Percentiles rank a stretch among this genome's conserved stretches.
Evolutionary conservation across 345 rosid genomes (phyloP).

Genomic region (Aquilaria malaccensis): DNA sequence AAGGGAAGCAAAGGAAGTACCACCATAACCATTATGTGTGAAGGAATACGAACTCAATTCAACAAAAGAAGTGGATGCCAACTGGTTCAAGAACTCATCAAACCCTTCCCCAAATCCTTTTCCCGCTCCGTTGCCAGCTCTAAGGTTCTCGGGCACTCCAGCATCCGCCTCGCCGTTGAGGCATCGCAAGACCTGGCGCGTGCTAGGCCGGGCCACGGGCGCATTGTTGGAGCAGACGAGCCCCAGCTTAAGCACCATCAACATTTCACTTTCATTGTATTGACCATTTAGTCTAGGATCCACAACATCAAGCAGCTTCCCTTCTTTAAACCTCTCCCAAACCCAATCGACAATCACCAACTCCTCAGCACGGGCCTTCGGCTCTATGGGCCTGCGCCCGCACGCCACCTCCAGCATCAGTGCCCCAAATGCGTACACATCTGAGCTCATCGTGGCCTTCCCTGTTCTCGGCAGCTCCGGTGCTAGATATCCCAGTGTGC

Average conservation of each 20-base stretch:
- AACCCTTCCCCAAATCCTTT: slow-evolving; percentile 20
- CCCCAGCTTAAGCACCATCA: slow-evolving; percentile 57
- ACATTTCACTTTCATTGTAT: slow-evolving; percentile 41
- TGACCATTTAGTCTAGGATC: slow-evolving; percentile 42
- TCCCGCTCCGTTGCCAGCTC: slow-evolving; percentile 5
- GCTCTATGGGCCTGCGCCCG: slow-evolving; percentile 83
- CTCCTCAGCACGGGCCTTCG: slow-evolving; percentile 69
- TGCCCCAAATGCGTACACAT: slow-evolving; percentile 91
- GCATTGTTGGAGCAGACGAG: slow-evolving; percentile 60
- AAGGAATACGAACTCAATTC: slow-evolving; percentile 19
- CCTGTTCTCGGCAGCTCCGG: slow-evolving; percentile 85
- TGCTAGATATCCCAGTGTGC: slow-evolving; percentile 88
- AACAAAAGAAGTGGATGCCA: slow-evolving; percentile 31
- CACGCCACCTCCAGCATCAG: slow-evolving; percentile 71
- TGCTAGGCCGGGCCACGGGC: slow-evolving; percentile 52
- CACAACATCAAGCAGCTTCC: slow-evolving; percentile 39
- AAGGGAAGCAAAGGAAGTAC: slow-evolving; percentile 18
- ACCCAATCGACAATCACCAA: slow-evolving; percentile 79
- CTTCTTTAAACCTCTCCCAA: slow-evolving; percentile 46
- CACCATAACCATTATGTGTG: slow-evolving; percentile 14
- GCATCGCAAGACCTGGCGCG: slow-evolving; percentile 61
- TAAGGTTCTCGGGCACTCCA: slow-evolving; percentile 23
- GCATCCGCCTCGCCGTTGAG: slow-evolving; percentile 58
- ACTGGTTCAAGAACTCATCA: slow-evolving; percentile 23
- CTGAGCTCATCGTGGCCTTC: slow-evolving; percentile 62